Evolutionary conservation across 2,329 filamentous ascomycete species (phyloP).

Genomic region (Beauveria sp.): DNA sequence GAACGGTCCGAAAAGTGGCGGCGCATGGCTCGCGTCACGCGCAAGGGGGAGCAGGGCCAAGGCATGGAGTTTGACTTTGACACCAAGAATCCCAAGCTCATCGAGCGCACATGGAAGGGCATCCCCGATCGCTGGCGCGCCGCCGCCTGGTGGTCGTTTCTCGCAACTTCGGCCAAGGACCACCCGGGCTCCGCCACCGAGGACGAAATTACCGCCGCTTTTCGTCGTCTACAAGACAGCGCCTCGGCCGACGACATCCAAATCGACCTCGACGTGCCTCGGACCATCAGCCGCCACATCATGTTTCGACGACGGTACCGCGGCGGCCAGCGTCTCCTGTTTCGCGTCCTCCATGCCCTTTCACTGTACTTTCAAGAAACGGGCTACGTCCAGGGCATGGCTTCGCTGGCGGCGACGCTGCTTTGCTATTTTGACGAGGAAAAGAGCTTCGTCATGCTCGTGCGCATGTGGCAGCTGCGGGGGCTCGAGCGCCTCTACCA

Average conservation of each 20-base stretch:
- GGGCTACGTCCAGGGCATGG: conserved; percentile 98
- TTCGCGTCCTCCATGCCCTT: conserved; percentile 85
- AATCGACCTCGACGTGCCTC: conserved; percentile 92
- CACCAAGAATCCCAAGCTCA: conserved; percentile 70
- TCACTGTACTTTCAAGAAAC: conserved; percentile 85
- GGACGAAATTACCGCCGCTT: conserved; percentile 62
- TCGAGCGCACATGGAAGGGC: conserved; percentile 93
- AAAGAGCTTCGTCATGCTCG: conserved; percentile 88
- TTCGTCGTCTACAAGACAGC: conserved; percentile 63
- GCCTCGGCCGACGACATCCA: conserved; percentile 87
- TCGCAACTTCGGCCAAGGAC: conserved; percentile 66
- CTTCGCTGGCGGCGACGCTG: conserved; percentile 80
- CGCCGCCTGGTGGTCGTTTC: conserved; percentile 90
- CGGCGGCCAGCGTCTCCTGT: conserved; percentile 84
- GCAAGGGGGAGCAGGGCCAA: conserved; percentile 41
- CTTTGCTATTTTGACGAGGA: conserved; percentile 98
- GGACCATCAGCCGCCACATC: conserved; percentile 90
- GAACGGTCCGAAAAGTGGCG: conserved; percentile 60
- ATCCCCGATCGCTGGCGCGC: conserved; percentile 94
- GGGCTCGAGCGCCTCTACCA: conserved; percentile 80
- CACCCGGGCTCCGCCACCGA: conserved; percentile 54
- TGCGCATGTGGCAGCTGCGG: conserved; percentile 84
- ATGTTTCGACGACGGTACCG: conserved; percentile 93
- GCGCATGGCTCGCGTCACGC: conserved; percentile 54
- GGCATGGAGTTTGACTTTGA: conserved; percentile 73